Evolutionary conservation across 306 rosid species (phyloP), one percentile per base, ranked within the genome.

Genomic region (Corylus avellana): DNA sequence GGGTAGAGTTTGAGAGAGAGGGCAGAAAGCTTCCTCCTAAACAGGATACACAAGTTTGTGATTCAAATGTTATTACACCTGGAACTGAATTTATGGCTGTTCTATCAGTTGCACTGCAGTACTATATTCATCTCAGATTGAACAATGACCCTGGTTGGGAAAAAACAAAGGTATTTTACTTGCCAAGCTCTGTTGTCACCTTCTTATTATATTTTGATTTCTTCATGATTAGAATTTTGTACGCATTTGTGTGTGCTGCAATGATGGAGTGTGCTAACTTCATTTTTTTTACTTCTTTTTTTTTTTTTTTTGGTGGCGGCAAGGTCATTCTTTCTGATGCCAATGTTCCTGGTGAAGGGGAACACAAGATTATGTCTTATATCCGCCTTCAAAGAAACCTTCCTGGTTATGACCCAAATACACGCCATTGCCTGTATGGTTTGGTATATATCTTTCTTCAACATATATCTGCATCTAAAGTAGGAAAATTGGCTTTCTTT

Each of bases 311-410:
- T 71, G 50, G 72, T 74, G 80, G 46, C 2, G 46, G 46, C 82
- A 83, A 95, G 99, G 99, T 95, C 73, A 89, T 96, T 85, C 97
- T 93, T 71, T 96, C 98, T 62, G 99, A 96, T 90, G 99, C 99
- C 66, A 96, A 96, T 90, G 99, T 96, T 76, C 99, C 99, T 13
- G 99, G 99, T 44, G 99, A 96, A 86, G 99, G 99, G 81, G 99
- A 96, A 84, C 98, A 93, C 84, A 96, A 96, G 84, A 89, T 96
- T 84, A 96, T 96, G 99, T 96, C 99, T 3, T 96, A 91, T 75
- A 88, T 96, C 63, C 98, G 99, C 71, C 92, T 93, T 79, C 98
- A 96, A 86, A 93, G 99, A 86, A 96, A 96, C 85, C 94, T 96
- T 79, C 89, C 90, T 62, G 97, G 97, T 77, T 87, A 69, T 86